These are phyloP conservation scores for Akanthomyces muscarius DNA, from an alignment of 2,329 filamentous ascomycete species.

Conservation along the genomic window DNA sequence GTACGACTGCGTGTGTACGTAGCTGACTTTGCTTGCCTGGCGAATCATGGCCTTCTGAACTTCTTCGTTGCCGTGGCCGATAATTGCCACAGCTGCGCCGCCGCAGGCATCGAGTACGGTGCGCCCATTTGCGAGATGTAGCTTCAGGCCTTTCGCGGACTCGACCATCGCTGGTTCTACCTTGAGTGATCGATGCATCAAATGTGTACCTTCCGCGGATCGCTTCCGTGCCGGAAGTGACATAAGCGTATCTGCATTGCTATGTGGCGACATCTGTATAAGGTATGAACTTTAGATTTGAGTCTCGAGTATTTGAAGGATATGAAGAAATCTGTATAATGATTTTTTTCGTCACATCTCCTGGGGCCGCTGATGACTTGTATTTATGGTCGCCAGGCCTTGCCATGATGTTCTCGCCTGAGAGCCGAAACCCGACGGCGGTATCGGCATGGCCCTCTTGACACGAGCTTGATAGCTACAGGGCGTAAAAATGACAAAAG, in stretches of 20 bases:
- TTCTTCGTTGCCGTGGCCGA: conserved; percentile 57
- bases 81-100: conserved; percentile 50
- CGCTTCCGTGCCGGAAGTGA: background rate
- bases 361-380: background rate
- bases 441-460: background rate
- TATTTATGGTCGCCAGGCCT: background rate
- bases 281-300: background rate
- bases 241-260: conserved; percentile 16
- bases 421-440: conserved; percentile 14
- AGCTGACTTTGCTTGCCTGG: conserved; percentile 45
- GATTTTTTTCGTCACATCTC: background rate
- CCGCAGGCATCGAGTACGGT: conserved; percentile 34
- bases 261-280: conserved; percentile 21
- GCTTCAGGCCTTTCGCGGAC: conserved; percentile 38
- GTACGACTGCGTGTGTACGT: conserved; percentile 27
- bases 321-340: background rate
- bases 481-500: conserved; percentile 7
- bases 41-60: conserved; percentile 51
- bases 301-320: background rate
- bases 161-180: conserved; percentile 33
- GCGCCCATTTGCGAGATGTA: conserved; percentile 32
- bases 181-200: conserved; percentile 34
- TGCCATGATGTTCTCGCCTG: background rate
- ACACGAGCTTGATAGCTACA: background rate
- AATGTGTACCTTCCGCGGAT: conserved; percentile 17